Conservation (phyloP, 2,329 filamentous ascomycete genomes). For the Sarocladium kiliense region DNA sequence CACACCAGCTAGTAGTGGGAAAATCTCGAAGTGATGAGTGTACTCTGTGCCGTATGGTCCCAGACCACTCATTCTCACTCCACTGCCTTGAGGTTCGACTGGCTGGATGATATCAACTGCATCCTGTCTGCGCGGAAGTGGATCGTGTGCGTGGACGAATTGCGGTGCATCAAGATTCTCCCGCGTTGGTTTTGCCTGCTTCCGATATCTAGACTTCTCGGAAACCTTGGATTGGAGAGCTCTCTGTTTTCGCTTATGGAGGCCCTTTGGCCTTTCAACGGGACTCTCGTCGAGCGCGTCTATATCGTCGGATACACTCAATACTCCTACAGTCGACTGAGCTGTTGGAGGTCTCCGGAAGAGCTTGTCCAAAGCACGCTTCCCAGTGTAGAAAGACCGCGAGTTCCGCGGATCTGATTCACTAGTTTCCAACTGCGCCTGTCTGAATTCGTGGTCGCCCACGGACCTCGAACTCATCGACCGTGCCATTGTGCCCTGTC, state of each 20-base stretch:
- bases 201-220: conserved; percentile 32
- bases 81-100: not conserved
- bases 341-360: conserved; percentile 38
- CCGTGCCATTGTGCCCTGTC: not conserved
- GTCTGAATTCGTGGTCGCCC: conserved; percentile 23
- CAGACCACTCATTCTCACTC: conserved; percentile 41
- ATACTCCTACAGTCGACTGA: conserved; percentile 10
- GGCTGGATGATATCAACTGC: not conserved
- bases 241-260: too few species aligned
- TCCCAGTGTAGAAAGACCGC: conserved; percentile 41
- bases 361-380: conserved; percentile 49
- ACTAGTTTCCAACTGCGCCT: conserved; percentile 52
- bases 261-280: too few species aligned
- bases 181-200: conserved; percentile 35
- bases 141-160: conserved; percentile 49
- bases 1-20: conserved; percentile 48
- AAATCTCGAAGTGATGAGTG: conserved; percentile 57
- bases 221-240: too few species aligned
- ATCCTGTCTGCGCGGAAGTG: conserved; percentile 25
- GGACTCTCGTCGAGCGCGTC: not conserved
- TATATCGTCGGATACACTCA: conserved; percentile 15
- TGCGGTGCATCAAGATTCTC: conserved; percentile 48
- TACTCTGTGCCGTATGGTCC: conserved; percentile 58
- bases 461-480: not conserved
- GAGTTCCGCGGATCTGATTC: conserved; percentile 21